These are phyloP conservation scores for Citrullus colocynthis DNA, from an alignment of 306 rosid genomes.

Conservation along the genomic window DNA sequence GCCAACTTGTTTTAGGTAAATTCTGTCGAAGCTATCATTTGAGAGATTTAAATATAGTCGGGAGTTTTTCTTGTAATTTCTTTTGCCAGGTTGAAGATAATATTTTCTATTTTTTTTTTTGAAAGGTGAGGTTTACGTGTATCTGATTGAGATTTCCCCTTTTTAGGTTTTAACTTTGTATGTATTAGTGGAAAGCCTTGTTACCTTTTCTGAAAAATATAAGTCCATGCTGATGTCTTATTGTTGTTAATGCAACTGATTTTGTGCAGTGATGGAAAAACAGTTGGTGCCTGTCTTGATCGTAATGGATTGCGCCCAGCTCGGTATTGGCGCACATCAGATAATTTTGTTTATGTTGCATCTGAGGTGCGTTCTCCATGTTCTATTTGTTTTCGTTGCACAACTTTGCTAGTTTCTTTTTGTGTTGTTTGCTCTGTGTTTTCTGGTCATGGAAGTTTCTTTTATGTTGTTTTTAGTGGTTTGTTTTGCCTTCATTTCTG, in stretches of 20 bases:
- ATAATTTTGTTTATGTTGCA: slow-evolving; percentile 93
- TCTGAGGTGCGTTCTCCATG: slow-evolving; percentile 65
- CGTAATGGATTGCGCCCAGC: slow-evolving; percentile 99
- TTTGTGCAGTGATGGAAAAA: slow-evolving; percentile 84
- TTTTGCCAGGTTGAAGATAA: neutral
- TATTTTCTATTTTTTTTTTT: neutral
- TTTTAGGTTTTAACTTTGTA: neutral
- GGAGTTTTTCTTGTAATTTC: neutral
- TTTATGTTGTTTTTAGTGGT: too few relatives aligned
- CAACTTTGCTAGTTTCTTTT: neutral
- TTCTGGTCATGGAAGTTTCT: too few relatives aligned
- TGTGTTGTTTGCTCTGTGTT: too few relatives aligned
- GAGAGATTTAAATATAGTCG: neutral
- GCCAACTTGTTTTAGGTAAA: neutral
- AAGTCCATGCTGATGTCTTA: slow-evolving; percentile 10
- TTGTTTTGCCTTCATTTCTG: too few relatives aligned
- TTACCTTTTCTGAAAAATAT: neutral
- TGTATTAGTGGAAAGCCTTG: neutral
- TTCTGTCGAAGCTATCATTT: neutral
- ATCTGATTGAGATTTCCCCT: neutral
- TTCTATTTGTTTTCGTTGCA: slow-evolving; percentile 11
- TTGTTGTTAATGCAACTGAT: slow-evolving; percentile 17
- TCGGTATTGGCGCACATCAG: slow-evolving; percentile 97
- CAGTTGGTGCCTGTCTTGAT: slow-evolving; percentile 96
- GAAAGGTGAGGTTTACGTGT: neutral